These are phyloP conservation scores for Stachybotrys echinatus DNA, from an alignment of 2,329 filamentous ascomycete genomes.

Conservation along the genomic window DNA sequence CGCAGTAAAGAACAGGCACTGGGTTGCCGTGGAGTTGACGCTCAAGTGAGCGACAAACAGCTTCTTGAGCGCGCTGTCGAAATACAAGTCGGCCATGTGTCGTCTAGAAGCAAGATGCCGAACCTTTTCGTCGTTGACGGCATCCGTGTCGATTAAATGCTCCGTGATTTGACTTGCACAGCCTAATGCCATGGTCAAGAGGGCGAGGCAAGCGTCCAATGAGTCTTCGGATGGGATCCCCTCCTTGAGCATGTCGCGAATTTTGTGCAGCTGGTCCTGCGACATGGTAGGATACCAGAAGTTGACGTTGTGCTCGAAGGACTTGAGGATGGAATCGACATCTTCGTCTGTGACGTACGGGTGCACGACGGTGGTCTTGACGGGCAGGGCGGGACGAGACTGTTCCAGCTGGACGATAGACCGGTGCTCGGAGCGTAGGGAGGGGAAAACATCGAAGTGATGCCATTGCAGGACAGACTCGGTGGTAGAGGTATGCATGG, in stretches of 20 bases:
- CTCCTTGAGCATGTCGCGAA: slow-evolving; percentile 23
- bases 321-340: slow-evolving; percentile 32
- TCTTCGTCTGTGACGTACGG: slow-evolving; percentile 38
- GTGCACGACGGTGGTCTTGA: slow-evolving; percentile 27
- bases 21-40: too few species aligned
- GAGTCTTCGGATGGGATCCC: slow-evolving; percentile 30
- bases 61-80: too few species aligned
- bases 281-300: slow-evolving; percentile 50
- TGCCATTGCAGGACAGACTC: slow-evolving; percentile 47
- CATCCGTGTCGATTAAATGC: slow-evolving; percentile 16
- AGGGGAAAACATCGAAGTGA: slow-evolving; percentile 39
- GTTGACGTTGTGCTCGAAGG: slow-evolving; percentile 42
- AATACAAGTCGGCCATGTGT: too few species aligned
- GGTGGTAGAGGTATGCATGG: slow-evolving; percentile 44
- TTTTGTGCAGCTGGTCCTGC: slow-evolving; percentile 25
- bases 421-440: slow-evolving; percentile 33
- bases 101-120: too few species aligned
- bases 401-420: slow-evolving; percentile 45
- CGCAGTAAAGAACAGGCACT: too few species aligned
- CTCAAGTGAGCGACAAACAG: too few species aligned
- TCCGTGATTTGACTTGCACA: slow-evolving; percentile 35
- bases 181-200: slow-evolving; percentile 42
- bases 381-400: slow-evolving; percentile 27
- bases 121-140: too few species aligned
- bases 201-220: slow-evolving; percentile 33